Percentiles rank a stretch among this genome's conserved stretches.
These are phyloP conservation scores for Saccharomycopsis sp. DNA, from an alignment of 805 yeast species.

Conservation along the genomic window DNA sequence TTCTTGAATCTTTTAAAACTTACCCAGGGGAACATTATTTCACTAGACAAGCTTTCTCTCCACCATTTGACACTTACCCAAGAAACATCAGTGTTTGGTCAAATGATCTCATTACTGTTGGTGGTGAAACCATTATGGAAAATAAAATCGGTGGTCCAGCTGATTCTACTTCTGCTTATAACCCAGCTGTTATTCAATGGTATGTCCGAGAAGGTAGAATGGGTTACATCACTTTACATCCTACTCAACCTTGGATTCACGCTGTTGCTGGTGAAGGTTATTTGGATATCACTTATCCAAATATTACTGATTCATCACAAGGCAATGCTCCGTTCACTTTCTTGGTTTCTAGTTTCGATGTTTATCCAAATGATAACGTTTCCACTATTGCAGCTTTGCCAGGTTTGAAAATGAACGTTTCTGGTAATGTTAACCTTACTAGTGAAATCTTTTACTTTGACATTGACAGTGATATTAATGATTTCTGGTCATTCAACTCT, in stretches of 20 bases:
- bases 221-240: slow-evolving; percentile 18
- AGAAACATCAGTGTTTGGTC: slow-evolving; percentile 21
- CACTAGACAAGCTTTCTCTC: slow-evolving; percentile 15
- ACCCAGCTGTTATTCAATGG: slow-evolving; percentile 22
- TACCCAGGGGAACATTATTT: slow-evolving; percentile 19
- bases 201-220: slow-evolving; percentile 21
- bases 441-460: slow-evolving; percentile 16
- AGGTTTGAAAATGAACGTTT: slow-evolving; percentile 15
- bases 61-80: slow-evolving; percentile 20
- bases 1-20: slow-evolving; percentile 11
- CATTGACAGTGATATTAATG: slow-evolving; percentile 9
- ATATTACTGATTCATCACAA: slow-evolving; percentile 16
- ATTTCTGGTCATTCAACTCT: slow-evolving; percentile 20
- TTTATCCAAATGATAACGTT: slow-evolving; percentile 15
- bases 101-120: slow-evolving; percentile 16
- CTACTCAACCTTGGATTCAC: slow-evolving; percentile 18
- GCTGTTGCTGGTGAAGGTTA: slow-evolving; percentile 20
- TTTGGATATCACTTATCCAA: slow-evolving; percentile 17
- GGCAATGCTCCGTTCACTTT: slow-evolving; percentile 14
- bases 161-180: slow-evolving; percentile 13
- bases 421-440: slow-evolving; percentile 14
- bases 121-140: slow-evolving; percentile 19
- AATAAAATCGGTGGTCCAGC: slow-evolving; percentile 21
- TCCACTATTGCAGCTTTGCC: slow-evolving; percentile 16
- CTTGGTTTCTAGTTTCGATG: slow-evolving; percentile 17